Evolutionary conservation across 441 rosid species (phyloP), one percentile per base, ranked within the genome.

Genomic region (Erodium moschatum): DNA sequence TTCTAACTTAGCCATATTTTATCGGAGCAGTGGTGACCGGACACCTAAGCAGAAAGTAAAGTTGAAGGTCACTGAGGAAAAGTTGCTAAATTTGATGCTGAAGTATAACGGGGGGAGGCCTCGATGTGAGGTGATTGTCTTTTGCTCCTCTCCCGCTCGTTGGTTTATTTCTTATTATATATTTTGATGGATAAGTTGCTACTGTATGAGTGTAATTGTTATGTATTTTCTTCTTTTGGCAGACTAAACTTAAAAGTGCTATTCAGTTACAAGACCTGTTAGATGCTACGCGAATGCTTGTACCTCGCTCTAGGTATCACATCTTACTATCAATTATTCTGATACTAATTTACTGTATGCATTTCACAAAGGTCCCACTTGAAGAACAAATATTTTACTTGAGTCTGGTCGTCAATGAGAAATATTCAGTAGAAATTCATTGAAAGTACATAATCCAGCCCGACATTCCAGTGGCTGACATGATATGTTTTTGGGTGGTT

Each of bases 21-120:
- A 56, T 71, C 29, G 75, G 72, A 68, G 68, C 86, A 95, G 99
- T 72, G 99, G 99, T 72, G 99, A 96, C 82, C 85, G 99, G 84
- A 96, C 99, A 81, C 96, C 99, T 75, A 96, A 96, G 81, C 99
- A 96, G 82, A 96, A 96, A 84, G 99, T 96, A 78, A 96, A 96
- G 81, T 81, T 96, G 85, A 92, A 87, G 81, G 98, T 96, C 72
- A 92, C 99, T 1, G 99, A 96, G 85, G 98, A 96, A 80, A 96
- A 85, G 74, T 82, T 96, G 72, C 80, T 96, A 60, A 96, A 89
- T 82, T 79, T 96, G 82, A 89, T 96, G 98, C 77, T 90, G 71
- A 96, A 96, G 78, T 96, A 96, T 83, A 96, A 96, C 77, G 99
- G 99, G 38, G 97, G 99, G 27, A 89, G 87, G 64, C 97, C 99